phyloP scores from a whole-genome alignment of 2,329 filamentous ascomycete genomes.

The Calcarisporium arbuscula region DNA sequence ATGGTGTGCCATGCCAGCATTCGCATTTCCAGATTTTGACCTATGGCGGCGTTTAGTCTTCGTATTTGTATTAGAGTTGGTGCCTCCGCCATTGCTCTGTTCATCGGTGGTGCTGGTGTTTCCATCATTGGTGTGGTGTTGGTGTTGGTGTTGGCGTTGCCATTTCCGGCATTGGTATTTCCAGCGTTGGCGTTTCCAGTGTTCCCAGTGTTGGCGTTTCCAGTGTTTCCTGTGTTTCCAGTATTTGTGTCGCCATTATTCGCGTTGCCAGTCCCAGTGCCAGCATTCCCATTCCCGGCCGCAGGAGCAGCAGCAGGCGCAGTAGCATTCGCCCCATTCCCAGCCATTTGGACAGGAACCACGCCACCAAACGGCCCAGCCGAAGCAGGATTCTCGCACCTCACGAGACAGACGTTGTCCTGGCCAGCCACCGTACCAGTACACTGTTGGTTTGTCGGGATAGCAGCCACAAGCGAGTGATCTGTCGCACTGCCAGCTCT shows the following conservation, averaged over 20 bases:
- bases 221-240: not conserved
- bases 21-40: no score
- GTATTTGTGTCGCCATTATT: not conserved
- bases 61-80: no score
- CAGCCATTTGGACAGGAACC: slow-evolving; percentile 50
- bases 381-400: slow-evolving; percentile 53
- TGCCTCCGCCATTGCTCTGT: no score
- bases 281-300: slow-evolving; percentile 4
- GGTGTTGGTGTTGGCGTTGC: slow-evolving; percentile 6
- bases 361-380: slow-evolving; percentile 59
- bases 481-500: slow-evolving; percentile 33
- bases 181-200: slow-evolving; percentile 5
- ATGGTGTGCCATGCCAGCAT: no score
- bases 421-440: slow-evolving; percentile 55
- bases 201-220: slow-evolving; percentile 4
- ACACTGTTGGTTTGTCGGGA: slow-evolving; percentile 49
- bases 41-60: no score
- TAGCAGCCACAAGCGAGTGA: slow-evolving; percentile 49
- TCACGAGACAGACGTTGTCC: slow-evolving; percentile 55
- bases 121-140: no score
- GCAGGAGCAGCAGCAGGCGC: slow-evolving; percentile 16
- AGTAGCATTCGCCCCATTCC: no score
- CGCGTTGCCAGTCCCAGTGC: not conserved
- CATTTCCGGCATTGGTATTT: slow-evolving; percentile 2
- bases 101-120: no score